Evolutionary conservation across 306 rosid genomes (phyloP).

Genomic region (Benincasa hispida): DNA sequence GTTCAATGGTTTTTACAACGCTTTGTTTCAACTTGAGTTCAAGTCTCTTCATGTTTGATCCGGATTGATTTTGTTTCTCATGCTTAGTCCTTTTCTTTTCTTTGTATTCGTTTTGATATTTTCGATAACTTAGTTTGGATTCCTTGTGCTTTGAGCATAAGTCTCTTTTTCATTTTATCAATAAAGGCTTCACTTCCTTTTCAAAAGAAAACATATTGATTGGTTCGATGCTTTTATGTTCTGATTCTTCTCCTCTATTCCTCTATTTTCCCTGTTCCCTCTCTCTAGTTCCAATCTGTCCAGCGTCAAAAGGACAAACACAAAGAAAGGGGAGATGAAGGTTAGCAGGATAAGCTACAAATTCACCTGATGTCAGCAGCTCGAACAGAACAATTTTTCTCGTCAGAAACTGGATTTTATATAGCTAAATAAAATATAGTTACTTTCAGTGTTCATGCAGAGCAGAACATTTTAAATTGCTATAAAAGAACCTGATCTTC

Average conservation of each 20-base stretch:
- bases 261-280: not conserved
- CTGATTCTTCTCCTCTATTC: not conserved
- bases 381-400: not conserved
- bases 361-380: not conserved
- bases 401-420: not conserved
- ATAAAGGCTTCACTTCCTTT: too few species aligned
- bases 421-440: not conserved
- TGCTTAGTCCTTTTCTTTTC: too few species aligned
- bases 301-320: not conserved
- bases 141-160: too few species aligned
- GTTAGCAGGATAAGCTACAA: not conserved
- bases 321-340: not conserved
- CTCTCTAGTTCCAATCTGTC: not conserved
- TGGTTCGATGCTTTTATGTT: not conserved
- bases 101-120: too few species aligned
- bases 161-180: too few species aligned
- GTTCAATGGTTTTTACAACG: too few species aligned
- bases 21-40: too few species aligned
- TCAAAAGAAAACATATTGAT: not conserved
- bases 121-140: too few species aligned
- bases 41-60: too few species aligned
- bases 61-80: too few species aligned
- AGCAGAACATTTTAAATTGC: not conserved
- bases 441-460: not conserved
- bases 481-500: conserved; percentile 66